Evolutionary conservation across 768 basidiomycete genomes (phyloP).

Genomic region (Candolleomyces aberdarensis): DNA sequence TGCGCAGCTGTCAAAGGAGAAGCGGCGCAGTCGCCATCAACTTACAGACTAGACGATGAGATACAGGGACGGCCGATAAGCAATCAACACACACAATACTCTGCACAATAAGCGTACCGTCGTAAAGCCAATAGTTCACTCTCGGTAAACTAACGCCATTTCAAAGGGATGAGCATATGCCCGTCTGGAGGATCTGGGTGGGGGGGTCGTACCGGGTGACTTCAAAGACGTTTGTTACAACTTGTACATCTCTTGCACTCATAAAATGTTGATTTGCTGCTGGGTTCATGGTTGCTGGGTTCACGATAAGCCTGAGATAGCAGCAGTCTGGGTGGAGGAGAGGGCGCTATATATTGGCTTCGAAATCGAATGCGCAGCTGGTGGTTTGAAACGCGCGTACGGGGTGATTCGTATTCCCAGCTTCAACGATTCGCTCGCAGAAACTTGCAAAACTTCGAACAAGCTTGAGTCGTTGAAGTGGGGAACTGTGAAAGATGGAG

Average conservation of each 20-base stretch:
- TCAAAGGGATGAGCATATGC: not conserved
- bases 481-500: too few relatives aligned
- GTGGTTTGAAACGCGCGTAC: too few relatives aligned
- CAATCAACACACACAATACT: too few relatives aligned
- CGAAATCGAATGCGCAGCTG: too few relatives aligned
- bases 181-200: too few relatives aligned
- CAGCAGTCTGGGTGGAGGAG: too few relatives aligned
- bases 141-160: slow-evolving; percentile 20
- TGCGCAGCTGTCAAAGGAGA: not conserved
- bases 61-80: too few relatives aligned
- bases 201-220: slow-evolving; percentile 18
- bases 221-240: slow-evolving; percentile 27
- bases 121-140: slow-evolving; percentile 26
- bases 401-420: too few relatives aligned
- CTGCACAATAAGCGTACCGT: slow-evolving; percentile 16
- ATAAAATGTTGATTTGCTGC: not conserved
- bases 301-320: not conserved
- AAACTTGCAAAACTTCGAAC: too few relatives aligned
- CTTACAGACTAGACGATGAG: not conserved
- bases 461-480: too few relatives aligned
- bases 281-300: not conserved
- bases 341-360: too few relatives aligned
- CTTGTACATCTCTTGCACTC: slow-evolving; percentile 11
- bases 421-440: too few relatives aligned
- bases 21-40: not conserved